Base-by-base conservation (phyloP, 345 rosid genomes). In the Ailanthus altissimus region DNA sequence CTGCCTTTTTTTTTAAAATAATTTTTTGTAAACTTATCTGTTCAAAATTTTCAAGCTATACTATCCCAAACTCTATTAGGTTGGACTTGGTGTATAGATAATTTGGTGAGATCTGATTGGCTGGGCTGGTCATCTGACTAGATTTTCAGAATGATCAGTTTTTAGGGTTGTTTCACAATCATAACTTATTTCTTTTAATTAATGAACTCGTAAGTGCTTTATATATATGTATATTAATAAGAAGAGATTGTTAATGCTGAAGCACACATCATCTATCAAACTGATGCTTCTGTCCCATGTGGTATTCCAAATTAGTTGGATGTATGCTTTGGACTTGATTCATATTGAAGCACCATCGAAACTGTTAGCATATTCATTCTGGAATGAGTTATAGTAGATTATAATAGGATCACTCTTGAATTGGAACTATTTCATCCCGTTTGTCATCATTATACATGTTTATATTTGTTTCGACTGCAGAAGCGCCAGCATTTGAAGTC, bases 401-500 rank as follows among this genome's bases (percentile, higher is more conserved):
- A n/a, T n/a, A n/a, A n/a, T 47, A 16, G 11, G 26, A 43, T n/a
- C 58, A 38, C 28, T 23, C 12, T 50, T 51, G 54, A 32, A 32
- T 32, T 32, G 38, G 38, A 32, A 32, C 38, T 32, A 32, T 32
- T 32, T 32, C 38, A 32, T 32, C 3, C 15, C 56, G 20, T 54
- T 25, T 21, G 51, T 54, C 8, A 76, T 45, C 66, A 8, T 13
- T 59, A 74, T 78, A 66, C 73, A 40, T 73, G 56, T 74, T 28
- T 67, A 40, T 67, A 12, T 28, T 45, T 75, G 56, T 84, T 8
- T 72, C 77, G 25, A 71, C 75, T 81, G 86, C 91, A 96, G 98
- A 96, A 84, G 84, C 89, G 71, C 98, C 98, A 51, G 99, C 99
- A 20, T 93, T 95, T 84, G 87, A 89, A 81, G 93, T 95, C 81